Percentiles rank a stretch among this genome's conserved stretches.
Conservation (phyloP, 805 yeast species). For the Pichia insulana region DNA sequence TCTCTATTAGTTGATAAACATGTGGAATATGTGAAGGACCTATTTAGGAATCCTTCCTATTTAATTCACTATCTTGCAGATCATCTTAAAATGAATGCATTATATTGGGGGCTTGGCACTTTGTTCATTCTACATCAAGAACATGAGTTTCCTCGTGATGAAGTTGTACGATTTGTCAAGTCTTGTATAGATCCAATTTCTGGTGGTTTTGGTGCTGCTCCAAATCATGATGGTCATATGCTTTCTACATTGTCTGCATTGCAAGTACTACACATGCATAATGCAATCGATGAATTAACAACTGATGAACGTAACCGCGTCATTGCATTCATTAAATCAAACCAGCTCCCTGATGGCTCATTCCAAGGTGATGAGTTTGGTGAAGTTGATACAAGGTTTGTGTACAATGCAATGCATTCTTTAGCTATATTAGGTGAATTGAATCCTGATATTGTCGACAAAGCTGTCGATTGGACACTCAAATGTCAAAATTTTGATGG, state of each 20-base stretch:
- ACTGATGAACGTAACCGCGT: constrained; percentile 22
- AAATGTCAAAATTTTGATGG: constrained; percentile 89
- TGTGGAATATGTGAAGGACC: constrained; percentile 43
- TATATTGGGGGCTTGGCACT: constrained; percentile 92
- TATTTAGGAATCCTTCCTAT: constrained; percentile 48
- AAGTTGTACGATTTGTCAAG: constrained; percentile 59
- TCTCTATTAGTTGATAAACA: constrained; percentile 31
- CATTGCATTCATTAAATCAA: constrained; percentile 31
- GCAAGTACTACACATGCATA: constrained; percentile 66
- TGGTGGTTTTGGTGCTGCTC: constrained; percentile 89
- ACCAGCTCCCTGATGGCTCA: constrained; percentile 59
- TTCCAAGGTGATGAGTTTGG: constrained; percentile 89
- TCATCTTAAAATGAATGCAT: constrained; percentile 82
- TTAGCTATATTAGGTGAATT: constrained; percentile 62
- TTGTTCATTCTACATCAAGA: constrained; percentile 49
- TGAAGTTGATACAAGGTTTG: constrained; percentile 87
- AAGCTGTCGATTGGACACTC: constrained; percentile 57
- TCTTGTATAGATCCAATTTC: constrained; percentile 47
- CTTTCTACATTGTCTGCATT: constrained; percentile 79
- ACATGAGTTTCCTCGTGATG: constrained; percentile 49
- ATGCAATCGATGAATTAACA: constrained; percentile 40
- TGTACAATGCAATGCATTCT: constrained; percentile 70
- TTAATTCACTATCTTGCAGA: constrained; percentile 84
- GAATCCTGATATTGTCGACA: constrained; percentile 36
- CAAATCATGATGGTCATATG: constrained; percentile 82